Conservation (phyloP, 2,329 filamentous ascomycete species). For the Juglanconis oblonga region DNA sequence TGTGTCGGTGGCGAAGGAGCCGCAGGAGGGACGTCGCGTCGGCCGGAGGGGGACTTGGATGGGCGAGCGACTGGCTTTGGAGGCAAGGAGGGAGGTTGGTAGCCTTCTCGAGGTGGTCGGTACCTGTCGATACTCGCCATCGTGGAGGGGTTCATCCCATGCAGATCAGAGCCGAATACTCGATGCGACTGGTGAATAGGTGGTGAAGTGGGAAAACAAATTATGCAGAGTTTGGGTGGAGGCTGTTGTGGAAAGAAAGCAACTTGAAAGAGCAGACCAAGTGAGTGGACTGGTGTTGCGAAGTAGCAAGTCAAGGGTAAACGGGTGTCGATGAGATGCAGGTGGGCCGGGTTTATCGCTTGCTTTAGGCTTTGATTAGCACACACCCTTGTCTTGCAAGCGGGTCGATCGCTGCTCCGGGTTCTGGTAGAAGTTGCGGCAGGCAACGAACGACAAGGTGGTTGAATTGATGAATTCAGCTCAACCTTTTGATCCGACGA, state of each 20-base stretch:
- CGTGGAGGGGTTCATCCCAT: slow-evolving; percentile 22
- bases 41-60: slow-evolving; percentile 49
- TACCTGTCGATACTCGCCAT: slow-evolving; percentile 62
- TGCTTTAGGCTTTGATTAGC: slow-evolving; percentile 3
- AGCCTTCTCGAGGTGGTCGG: slow-evolving; percentile 53
- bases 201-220: neutral
- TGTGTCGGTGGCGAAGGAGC: slow-evolving; percentile 59
- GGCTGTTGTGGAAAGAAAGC: neutral
- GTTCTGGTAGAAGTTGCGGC: no score
- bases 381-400: neutral
- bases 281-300: neutral
- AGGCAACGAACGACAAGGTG: no score
- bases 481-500: neutral
- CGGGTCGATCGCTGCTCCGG: neutral
- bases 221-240: neutral
- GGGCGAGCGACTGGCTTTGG: slow-evolving; percentile 36
- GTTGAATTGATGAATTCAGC: neutral
- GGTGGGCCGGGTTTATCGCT: slow-evolving; percentile 12
- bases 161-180: neutral
- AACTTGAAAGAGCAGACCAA: neutral
- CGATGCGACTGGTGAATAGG: neutral
- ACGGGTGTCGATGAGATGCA: neutral
- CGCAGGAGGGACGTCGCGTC: slow-evolving; percentile 57
- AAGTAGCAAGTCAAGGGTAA: neutral
- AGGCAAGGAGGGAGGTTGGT: slow-evolving; percentile 50